Conservation (phyloP, 306 rosid genomes). For the Fragaria vesca region DNA sequence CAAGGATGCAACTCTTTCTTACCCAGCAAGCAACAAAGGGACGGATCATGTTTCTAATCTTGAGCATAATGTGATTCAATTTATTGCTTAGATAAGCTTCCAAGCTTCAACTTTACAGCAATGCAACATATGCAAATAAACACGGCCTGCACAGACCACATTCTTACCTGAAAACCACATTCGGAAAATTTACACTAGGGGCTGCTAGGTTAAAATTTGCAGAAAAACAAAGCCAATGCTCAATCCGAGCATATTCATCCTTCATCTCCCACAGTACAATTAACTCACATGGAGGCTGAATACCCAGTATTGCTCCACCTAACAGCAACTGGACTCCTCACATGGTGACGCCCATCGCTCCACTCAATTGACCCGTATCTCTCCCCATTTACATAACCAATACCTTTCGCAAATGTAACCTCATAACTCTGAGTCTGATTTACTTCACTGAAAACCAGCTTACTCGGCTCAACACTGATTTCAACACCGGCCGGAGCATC, state of each 20-base stretch:
- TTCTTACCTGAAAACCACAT: background rate
- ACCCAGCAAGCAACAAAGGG: background rate
- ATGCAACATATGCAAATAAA: background rate
- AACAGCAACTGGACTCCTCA: constrained; percentile 78
- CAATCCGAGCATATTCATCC: background rate
- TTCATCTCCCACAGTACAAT: background rate
- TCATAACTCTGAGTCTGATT: constrained; percentile 55
- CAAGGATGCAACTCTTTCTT: background rate
- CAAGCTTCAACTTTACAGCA: background rate
- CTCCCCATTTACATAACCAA: constrained; percentile 23
- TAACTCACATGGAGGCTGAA: constrained; percentile 52
- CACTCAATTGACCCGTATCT: constrained; percentile 76
- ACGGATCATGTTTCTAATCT: background rate
- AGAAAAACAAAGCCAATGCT: constrained; percentile 27
- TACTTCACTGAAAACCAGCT: constrained; percentile 51
- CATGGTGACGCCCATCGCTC: constrained; percentile 65
- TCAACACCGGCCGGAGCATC: constrained; percentile 61
- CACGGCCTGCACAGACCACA: background rate
- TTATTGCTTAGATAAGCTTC: background rate
- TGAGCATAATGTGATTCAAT: background rate
- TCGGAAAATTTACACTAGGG: constrained; percentile 23
- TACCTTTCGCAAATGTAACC: constrained; percentile 41
- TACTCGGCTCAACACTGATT: constrained; percentile 53
- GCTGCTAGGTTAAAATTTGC: constrained; percentile 13
- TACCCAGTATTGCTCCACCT: constrained; percentile 36